A percentile compares a stretch with the other conserved stretches of the same genome.
phyloP scores from a whole-genome alignment of 805 yeast species.

The Hanseniaspora thailandica region DNA sequence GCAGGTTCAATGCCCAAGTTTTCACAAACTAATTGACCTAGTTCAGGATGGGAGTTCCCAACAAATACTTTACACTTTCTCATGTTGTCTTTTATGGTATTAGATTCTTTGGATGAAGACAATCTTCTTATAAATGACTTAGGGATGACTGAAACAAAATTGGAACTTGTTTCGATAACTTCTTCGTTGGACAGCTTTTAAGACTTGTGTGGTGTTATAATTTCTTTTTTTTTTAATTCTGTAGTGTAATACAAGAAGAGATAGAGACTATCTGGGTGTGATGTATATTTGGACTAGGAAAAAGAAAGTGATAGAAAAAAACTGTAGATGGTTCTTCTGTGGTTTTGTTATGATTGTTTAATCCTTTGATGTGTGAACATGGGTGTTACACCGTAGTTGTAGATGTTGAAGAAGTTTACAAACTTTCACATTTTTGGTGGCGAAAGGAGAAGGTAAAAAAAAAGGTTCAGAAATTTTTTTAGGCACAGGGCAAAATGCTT shows the following conservation, averaged over 20 bases:
- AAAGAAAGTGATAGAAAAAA: not conserved
- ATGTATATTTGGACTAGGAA: not conserved
- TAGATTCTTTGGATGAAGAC: constrained; percentile 4
- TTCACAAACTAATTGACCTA: constrained; percentile 82
- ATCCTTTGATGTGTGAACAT: not conserved
- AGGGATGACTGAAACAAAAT: constrained; percentile 15
- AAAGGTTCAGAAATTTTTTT: too few species aligned
- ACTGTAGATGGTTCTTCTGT: not conserved
- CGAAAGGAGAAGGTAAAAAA: too few species aligned
- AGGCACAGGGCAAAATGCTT: not conserved
- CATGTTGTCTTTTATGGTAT: constrained; percentile 36
- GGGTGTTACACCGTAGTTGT: not conserved
- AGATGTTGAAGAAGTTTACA: not conserved
- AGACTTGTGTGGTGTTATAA: not conserved
- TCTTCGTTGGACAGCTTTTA: not conserved
- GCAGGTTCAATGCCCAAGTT: constrained; percentile 88
- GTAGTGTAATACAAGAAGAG: not conserved
- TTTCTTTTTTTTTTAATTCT: not conserved
- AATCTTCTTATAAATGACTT: constrained; percentile 15
- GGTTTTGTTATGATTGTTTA: too few species aligned
- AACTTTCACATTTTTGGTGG: not conserved
- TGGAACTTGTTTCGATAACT: constrained; percentile 7
- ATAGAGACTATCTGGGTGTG: not conserved
- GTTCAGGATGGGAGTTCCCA: constrained; percentile 91
- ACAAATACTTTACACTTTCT: constrained; percentile 95